phyloP scores from a whole-genome alignment of 2,329 filamentous ascomycete genomes.

The Chrysoporthe deuterocubensis region DNA sequence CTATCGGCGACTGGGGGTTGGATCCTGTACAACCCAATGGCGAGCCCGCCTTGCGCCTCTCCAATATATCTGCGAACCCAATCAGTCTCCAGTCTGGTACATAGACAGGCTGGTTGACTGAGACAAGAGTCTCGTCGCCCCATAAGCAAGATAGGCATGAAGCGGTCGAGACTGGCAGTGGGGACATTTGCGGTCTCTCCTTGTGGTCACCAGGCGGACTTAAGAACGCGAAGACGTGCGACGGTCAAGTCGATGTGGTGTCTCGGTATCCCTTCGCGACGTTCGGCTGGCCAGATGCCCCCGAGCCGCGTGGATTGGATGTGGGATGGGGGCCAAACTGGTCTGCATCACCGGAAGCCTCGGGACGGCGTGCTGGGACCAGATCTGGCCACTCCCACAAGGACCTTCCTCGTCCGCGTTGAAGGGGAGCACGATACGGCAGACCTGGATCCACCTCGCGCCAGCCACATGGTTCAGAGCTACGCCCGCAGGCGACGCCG shows the following conservation, averaged over 20 bases:
- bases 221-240: background rate
- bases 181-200: background rate
- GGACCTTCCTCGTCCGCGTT: background rate
- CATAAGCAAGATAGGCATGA: conserved; percentile 20
- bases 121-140: conserved; percentile 22
- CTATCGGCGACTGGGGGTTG: background rate
- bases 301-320: background rate
- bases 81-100: background rate
- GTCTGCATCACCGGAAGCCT: background rate
- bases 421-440: background rate
- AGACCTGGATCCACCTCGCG: background rate
- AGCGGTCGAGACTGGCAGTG: conserved; percentile 5
- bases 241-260: background rate
- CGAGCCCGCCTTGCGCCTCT: conserved; percentile 2
- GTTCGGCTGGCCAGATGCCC: background rate
- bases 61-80: conserved; percentile 21
- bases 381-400: too few relatives aligned
- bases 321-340: background rate
- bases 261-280: background rate
- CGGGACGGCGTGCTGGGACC: too few relatives aligned
- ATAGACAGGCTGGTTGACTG: conserved; percentile 10
- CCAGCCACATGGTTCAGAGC: background rate
- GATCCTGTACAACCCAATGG: conserved; percentile 10
- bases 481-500: background rate
- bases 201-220: background rate